Base-by-base conservation (phyloP, 257 asterid genomes). In the Ajuga chamaepitys region DNA sequence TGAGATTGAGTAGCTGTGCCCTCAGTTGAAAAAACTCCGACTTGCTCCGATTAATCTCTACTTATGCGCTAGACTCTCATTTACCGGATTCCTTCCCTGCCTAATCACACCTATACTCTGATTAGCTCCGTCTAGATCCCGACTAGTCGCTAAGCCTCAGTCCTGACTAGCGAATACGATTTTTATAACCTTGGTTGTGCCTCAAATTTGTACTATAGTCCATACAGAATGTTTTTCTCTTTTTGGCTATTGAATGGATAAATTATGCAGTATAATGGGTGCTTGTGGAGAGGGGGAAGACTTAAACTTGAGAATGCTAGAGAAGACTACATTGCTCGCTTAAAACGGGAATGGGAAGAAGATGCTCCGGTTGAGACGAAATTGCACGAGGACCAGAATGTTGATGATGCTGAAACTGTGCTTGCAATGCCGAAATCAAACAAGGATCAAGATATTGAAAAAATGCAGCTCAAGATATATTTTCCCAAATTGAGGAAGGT, bases 201-300 rank as follows among this genome's bases (percentile, higher is more conserved):
- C n/a, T n/a, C n/a, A n/a, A n/a, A n/a, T n/a, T n/a, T n/a, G n/a
- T n/a, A n/a, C 17, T 30, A 9, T 24, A 5, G 24, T 21, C 5
- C 24, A 4, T 35, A 10, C 8, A n/a, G 67, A 48, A 34, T 24
- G 11, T 47, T 52, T 4, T 64, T 22, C 72, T 67, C 7, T 30
- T 42, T 56, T 59, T 66, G 38, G 57, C 13, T 40, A 25, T 54
- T 63, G 58, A 58, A 48, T 70, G 41, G 62, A 54, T 64, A 30
- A 21, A 71, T 54, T 62, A 55, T 78, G 59, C 83, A 93, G 99
- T 89, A 89, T 67, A 93, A 93, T 55, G 96, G 97, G 30, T 93
- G 99, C 78, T 72, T 77, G 86, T 93, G 99, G 99, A 93, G 81
- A 83, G 95, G 96, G 21, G 95, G 95, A 58, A 89, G 72, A 46